Evolutionary conservation across 2,329 filamentous ascomycete genomes (phyloP).

Genomic region (Fusarium sp.): DNA sequence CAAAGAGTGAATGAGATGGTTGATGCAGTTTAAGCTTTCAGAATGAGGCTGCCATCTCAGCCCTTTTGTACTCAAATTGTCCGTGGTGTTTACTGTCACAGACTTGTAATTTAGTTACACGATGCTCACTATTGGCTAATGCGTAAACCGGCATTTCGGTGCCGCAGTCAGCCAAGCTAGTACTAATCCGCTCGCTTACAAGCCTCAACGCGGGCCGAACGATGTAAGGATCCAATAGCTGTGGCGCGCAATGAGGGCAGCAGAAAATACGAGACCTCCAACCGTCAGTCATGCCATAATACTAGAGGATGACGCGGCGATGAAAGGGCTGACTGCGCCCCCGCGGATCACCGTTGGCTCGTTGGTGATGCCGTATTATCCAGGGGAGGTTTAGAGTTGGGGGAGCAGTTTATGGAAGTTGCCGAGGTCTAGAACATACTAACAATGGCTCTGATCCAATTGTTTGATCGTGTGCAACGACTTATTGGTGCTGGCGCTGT

Average conservation of each 20-base stretch:
- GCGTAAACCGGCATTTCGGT: slow-evolving; percentile 19
- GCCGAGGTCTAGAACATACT: background rate
- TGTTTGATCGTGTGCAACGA: background rate
- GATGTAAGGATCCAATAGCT: background rate
- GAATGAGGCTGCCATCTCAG: background rate
- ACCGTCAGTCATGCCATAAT: background rate
- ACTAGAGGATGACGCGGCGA: background rate
- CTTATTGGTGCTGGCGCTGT: background rate
- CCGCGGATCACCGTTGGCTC: background rate
- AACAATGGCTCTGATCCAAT: background rate
- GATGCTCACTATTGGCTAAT: background rate
- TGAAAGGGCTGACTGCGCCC: background rate
- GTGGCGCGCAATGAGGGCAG: background rate
- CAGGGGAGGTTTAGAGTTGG: background rate
- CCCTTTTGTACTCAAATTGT: background rate
- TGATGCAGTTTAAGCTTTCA: background rate
- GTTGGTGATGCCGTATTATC: background rate
- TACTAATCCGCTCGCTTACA: background rate
- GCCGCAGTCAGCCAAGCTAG: slow-evolving; percentile 1
- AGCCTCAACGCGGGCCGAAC: background rate
- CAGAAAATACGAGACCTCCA: background rate
- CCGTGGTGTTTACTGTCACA: background rate
- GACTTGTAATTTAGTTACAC: background rate
- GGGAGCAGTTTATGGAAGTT: background rate
- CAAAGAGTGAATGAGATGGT: background rate